phyloP scores from a whole-genome alignment of 2,329 filamentous ascomycete species.

The Fusarium liriodendri region DNA sequence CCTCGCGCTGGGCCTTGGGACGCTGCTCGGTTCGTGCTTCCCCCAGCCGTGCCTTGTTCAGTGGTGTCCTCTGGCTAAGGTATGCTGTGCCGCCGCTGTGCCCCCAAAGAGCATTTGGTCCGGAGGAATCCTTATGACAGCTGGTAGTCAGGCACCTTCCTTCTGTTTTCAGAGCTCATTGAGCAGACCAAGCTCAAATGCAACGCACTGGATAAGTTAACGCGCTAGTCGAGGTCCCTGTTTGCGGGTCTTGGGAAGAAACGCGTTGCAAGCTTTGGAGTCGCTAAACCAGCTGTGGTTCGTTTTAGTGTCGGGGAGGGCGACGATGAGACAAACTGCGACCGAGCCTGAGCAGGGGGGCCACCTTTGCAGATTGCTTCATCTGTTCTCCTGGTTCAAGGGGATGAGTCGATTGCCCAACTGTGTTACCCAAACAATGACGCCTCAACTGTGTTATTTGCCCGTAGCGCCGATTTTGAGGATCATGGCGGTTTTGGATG shows the following conservation, averaged over 20 bases:
- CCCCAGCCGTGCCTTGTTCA: constrained; percentile 17
- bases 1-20: constrained; percentile 8
- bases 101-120: neutral
- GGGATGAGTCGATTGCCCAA: constrained; percentile 11
- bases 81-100: constrained; percentile 22
- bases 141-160: constrained; percentile 4
- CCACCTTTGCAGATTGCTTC: constrained; percentile 39
- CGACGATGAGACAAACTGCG: constrained; percentile 34
- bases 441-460: constrained; percentile 36
- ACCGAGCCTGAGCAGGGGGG: constrained; percentile 23
- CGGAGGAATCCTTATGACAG: neutral
- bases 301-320: constrained; percentile 40
- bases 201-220: constrained; percentile 19
- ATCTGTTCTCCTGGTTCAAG: constrained; percentile 31
- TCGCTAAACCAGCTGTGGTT: constrained; percentile 36
- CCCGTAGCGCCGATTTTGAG: constrained; percentile 31
- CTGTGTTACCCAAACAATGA: constrained; percentile 22
- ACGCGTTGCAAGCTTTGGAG: constrained; percentile 32
- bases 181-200: constrained; percentile 14
- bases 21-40: constrained; percentile 15
- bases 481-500: constrained; percentile 32
- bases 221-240: constrained; percentile 32
- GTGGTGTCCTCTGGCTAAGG: neutral
- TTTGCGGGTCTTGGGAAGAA: constrained; percentile 35
- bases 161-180: constrained; percentile 13